Conservation (phyloP, 495 filamentous ascomycete species). For the Aspergillus incahuasiensis region DNA sequence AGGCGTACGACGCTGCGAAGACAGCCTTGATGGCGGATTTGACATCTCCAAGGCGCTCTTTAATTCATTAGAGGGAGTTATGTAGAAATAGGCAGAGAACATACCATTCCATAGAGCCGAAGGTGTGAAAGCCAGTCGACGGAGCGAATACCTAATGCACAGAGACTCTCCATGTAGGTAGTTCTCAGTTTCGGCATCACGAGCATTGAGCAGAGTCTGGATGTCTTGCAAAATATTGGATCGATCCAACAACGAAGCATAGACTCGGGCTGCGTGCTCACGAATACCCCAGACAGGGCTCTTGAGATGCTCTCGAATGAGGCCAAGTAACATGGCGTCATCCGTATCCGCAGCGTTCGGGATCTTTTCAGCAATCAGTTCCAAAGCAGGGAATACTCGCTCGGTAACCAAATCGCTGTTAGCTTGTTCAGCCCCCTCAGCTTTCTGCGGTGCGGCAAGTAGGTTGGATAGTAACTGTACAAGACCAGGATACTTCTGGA, state of each 20-base stretch:
- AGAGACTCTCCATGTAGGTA: constrained; percentile 59
- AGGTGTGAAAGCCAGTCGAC: constrained; percentile 31
- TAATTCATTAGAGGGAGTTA: background rate
- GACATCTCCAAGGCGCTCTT: constrained; percentile 30
- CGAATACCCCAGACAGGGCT: constrained; percentile 82
- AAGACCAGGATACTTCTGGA: constrained; percentile 66
- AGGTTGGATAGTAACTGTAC: constrained; percentile 63
- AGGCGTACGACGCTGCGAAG: constrained; percentile 25
- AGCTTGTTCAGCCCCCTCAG: constrained; percentile 27
- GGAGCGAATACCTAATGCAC: constrained; percentile 46
- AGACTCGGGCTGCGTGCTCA: constrained; percentile 81
- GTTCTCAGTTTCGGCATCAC: constrained; percentile 47
- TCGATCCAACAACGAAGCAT: constrained; percentile 58
- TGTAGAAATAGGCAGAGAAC: constrained; percentile 7
- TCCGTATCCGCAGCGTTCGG: constrained; percentile 30
- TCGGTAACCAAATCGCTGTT: constrained; percentile 52
- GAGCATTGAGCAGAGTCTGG: constrained; percentile 38
- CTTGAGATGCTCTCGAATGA: constrained; percentile 47
- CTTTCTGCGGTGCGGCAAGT: constrained; percentile 44
- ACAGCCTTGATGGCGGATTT: constrained; percentile 23
- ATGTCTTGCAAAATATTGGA: constrained; percentile 49
- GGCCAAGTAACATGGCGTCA: constrained; percentile 28
- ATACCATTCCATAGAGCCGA: constrained; percentile 35
- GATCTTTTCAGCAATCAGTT: constrained; percentile 62
- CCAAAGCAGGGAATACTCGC: constrained; percentile 80